Conservation (phyloP, 2,329 filamentous ascomycete species). For the Colletotrichum gloeosporioides region DNA sequence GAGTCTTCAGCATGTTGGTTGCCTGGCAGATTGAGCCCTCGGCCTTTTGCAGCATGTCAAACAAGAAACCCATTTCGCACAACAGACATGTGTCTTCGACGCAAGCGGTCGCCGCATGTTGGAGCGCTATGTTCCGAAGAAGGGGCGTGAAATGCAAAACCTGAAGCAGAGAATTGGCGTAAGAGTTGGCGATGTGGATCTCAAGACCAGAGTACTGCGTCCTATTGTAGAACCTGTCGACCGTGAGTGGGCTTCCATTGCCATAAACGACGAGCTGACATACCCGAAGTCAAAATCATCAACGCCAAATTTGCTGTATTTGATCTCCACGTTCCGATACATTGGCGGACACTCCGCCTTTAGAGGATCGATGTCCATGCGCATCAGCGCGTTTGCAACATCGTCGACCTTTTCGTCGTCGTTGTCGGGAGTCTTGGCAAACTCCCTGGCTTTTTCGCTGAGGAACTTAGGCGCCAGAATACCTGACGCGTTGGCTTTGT, state of each 20-base stretch:
- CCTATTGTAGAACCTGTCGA: constrained; percentile 84
- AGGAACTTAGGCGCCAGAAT: constrained; percentile 87
- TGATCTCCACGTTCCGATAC: constrained; percentile 96
- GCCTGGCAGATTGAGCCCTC: constrained; percentile 94
- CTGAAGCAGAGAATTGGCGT: constrained; percentile 91
- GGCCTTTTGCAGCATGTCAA: constrained; percentile 98
- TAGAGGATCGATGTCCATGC: constrained; percentile 73
- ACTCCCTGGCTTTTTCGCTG: constrained; percentile 87
- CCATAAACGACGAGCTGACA: constrained; percentile 31
- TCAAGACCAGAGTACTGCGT: constrained; percentile 91
- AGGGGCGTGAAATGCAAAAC: constrained; percentile 90
- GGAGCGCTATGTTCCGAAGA: constrained; percentile 84
- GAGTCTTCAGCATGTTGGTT: constrained; percentile 89
- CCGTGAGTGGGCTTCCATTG: constrained; percentile 20
- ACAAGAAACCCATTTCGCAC: constrained; percentile 93
- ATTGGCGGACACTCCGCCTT: constrained; percentile 85
- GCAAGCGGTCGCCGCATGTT: constrained; percentile 87
- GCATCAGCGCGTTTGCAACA: constrained; percentile 68
- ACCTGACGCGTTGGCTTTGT: constrained; percentile 63
- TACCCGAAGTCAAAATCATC: constrained; percentile 98
- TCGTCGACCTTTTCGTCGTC: constrained; percentile 52
- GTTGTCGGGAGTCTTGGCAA: constrained; percentile 50
- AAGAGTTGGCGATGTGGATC: constrained; percentile 96
- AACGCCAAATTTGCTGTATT: constrained; percentile 99
- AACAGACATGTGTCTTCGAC: constrained; percentile 83